Evolutionary conservation across 345 rosid genomes (phyloP).

Genomic region (Gossypium arboreum): DNA sequence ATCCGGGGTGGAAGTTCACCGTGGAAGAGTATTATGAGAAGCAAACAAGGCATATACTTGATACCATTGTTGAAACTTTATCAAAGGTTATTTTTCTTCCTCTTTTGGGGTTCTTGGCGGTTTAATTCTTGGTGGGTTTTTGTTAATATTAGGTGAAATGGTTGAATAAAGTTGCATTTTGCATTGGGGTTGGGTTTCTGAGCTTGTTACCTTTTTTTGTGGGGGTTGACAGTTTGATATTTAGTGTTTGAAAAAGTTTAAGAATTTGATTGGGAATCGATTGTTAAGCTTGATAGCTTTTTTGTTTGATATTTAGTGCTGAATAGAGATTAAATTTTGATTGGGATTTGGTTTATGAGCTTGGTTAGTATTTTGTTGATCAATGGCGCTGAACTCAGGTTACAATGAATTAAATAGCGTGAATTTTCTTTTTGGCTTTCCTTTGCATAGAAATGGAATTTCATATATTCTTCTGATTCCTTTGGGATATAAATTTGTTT

Average conservation of each 20-base stretch:
- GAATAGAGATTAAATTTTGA: background rate
- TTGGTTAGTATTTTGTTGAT: background rate
- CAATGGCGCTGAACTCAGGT: background rate
- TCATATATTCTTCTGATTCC: background rate
- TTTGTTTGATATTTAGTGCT: background rate
- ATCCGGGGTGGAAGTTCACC: conserved; percentile 97
- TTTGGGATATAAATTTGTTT: background rate
- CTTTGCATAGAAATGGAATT: background rate
- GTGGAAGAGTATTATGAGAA: conserved; percentile 92
- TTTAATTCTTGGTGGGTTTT: background rate
- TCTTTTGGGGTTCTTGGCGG: background rate
- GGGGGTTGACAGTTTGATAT: background rate
- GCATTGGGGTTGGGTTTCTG: background rate
- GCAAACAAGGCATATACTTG: conserved; percentile 77
- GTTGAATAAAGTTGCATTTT: background rate
- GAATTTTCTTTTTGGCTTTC: background rate
- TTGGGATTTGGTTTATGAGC: background rate
- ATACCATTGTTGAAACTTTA: conserved; percentile 76
- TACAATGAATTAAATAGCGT: too few species aligned
- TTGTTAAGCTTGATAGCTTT: background rate
- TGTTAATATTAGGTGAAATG: background rate
- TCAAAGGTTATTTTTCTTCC: conserved; percentile 51
- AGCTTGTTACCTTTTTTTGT: background rate
- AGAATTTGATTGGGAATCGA: background rate
- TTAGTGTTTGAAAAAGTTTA: background rate